Conservation (phyloP, 768 basidiomycete genomes). For the Boletellus ananas region DNA sequence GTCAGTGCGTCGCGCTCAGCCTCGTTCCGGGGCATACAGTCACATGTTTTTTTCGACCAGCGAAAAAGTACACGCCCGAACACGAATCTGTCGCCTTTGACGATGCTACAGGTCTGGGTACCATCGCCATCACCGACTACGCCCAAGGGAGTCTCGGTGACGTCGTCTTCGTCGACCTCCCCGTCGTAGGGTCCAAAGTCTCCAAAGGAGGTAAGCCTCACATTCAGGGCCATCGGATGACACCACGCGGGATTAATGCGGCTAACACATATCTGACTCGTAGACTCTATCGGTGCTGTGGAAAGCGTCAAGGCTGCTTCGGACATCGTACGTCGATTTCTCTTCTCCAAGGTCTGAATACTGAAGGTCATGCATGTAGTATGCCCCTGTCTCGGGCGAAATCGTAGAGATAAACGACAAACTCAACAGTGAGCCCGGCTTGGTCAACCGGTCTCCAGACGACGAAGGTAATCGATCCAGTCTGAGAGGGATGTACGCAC, state of each 20-base stretch:
- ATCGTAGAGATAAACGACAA: constrained; percentile 75
- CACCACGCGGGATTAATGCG: constrained; percentile 1
- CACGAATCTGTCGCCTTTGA: constrained; percentile 88
- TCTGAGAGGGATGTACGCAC: background rate
- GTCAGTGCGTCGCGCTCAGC: constrained; percentile 19
- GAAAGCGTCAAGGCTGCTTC: constrained; percentile 97
- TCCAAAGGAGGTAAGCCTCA: constrained; percentile 65
- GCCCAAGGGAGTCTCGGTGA: constrained; percentile 92
- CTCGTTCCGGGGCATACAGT: background rate
- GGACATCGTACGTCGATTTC: constrained; percentile 64
- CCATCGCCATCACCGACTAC: constrained; percentile 84
- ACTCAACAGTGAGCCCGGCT: constrained; percentile 62
- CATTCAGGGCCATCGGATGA: too few species aligned
- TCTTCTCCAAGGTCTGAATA: background rate
- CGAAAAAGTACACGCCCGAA: constrained; percentile 77
- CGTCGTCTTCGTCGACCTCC: constrained; percentile 95
- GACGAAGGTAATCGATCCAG: constrained; percentile 56
- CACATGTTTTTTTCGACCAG: constrained; percentile 34
- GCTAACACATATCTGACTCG: background rate
- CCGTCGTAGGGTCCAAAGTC: constrained; percentile 57
- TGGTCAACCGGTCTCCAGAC: constrained; percentile 88
- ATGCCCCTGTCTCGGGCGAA: constrained; percentile 87
- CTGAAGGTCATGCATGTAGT: constrained; percentile 43
- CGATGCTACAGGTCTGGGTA: constrained; percentile 69
- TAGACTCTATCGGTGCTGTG: constrained; percentile 86